These are phyloP conservation scores for Hanseniaspora taiwanica DNA, from an alignment of 805 yeast genomes.

Conservation along the genomic window DNA sequence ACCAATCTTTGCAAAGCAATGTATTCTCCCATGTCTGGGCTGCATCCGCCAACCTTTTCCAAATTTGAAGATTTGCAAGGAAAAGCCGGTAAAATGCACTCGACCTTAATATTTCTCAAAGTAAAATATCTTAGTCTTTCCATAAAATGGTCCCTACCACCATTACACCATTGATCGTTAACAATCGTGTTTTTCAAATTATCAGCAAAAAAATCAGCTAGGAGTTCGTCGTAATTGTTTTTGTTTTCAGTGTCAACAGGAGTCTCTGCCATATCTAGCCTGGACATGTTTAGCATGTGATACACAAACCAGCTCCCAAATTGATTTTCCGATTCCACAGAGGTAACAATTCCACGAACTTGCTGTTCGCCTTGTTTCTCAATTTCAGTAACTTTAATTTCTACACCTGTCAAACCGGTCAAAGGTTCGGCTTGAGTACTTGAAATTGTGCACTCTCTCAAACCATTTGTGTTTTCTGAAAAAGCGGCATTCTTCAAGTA, in stretches of 20 bases:
- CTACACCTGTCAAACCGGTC: constrained; percentile 12
- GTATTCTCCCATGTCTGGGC: constrained; percentile 45
- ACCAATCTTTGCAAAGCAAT: constrained; percentile 28
- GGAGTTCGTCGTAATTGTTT: constrained; percentile 15
- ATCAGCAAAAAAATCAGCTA: constrained; percentile 33
- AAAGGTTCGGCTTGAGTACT: constrained; percentile 1
- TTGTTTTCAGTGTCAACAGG: constrained; percentile 8
- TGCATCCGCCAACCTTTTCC: constrained; percentile 34
- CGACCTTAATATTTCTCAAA: constrained; percentile 32
- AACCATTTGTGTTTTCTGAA: constrained; percentile 3
- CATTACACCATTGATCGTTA: constrained; percentile 36
- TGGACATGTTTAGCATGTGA: constrained; percentile 25
- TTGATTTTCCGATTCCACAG: constrained; percentile 15
- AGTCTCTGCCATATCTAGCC: constrained; percentile 15
- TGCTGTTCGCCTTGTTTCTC: constrained; percentile 19
- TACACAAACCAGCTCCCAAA: constrained; percentile 27
- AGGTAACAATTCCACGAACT: constrained; percentile 27
- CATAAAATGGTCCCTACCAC: constrained; percentile 32
- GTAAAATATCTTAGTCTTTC: constrained; percentile 35
- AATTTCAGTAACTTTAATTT: constrained; percentile 24
- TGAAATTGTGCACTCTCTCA: constrained; percentile 3
- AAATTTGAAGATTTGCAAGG: constrained; percentile 51
- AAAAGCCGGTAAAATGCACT: constrained; percentile 50
- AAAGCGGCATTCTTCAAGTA: background rate
- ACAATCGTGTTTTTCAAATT: constrained; percentile 34